phyloP scores from a whole-genome alignment of 345 rosid genomes.

The Heritiera fomes region DNA sequence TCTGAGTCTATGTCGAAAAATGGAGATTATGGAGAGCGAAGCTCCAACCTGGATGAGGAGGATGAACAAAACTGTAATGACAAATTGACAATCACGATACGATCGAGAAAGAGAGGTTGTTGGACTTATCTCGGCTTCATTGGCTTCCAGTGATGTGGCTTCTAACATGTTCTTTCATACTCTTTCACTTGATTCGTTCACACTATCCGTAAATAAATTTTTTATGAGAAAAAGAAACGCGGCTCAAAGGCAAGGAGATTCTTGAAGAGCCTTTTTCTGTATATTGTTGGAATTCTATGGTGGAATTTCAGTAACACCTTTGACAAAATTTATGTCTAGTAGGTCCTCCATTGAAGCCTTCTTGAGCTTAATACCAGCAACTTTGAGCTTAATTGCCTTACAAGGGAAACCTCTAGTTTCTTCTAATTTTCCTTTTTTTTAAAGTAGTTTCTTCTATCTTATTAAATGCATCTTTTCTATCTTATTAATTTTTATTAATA shows the following conservation, averaged over 20 bases:
- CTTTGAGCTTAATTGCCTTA: slow-evolving; percentile 30
- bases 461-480: too few relatives aligned
- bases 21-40: slow-evolving; percentile 36
- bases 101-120: background rate
- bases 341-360: slow-evolving; percentile 32
- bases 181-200: slow-evolving; percentile 39
- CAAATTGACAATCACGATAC: background rate
- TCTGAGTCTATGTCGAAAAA: slow-evolving; percentile 30
- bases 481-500: too few relatives aligned
- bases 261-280: slow-evolving; percentile 48
- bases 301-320: slow-evolving; percentile 48
- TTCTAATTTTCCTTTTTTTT: too few relatives aligned
- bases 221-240: background rate
- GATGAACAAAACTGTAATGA: slow-evolving; percentile 29
- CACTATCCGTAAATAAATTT: slow-evolving; percentile 21
- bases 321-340: slow-evolving; percentile 40
- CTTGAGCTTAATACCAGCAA: slow-evolving; percentile 37
- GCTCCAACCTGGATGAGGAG: slow-evolving; percentile 33
- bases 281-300: slow-evolving; percentile 27
- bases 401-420: background rate
- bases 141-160: background rate
- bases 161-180: slow-evolving; percentile 23
- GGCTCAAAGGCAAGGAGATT: slow-evolving; percentile 51
- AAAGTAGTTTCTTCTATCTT: too few relatives aligned
- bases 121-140: background rate